Conservation (phyloP, 352 stramenopile species). For the Elongisporangium prolatum region DNA sequence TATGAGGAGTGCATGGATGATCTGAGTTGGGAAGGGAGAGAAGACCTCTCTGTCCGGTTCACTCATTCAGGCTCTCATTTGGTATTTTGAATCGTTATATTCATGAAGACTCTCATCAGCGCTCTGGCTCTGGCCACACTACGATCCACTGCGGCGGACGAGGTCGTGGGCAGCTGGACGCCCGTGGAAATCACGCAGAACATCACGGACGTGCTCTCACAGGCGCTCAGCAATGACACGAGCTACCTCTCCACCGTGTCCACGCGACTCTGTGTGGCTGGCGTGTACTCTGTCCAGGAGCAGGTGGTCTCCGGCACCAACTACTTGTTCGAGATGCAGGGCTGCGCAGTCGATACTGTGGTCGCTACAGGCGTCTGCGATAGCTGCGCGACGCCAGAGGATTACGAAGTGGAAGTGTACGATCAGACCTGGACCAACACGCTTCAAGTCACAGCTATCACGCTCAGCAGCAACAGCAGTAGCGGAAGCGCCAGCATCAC, state of each 20-base stretch:
- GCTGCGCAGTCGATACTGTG: slow-evolving; percentile 12
- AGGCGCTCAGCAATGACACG: slow-evolving; percentile 8
- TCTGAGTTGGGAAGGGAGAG: neutral
- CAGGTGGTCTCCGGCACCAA: slow-evolving; percentile 37
- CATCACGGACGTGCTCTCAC: slow-evolving; percentile 15
- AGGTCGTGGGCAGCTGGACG: slow-evolving; percentile 19
- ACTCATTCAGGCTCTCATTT: neutral
- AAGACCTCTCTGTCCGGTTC: neutral
- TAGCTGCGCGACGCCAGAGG: slow-evolving; percentile 11
- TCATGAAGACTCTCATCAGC: neutral
- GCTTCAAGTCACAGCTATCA: slow-evolving; percentile 20
- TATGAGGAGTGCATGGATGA: neutral
- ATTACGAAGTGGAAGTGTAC: slow-evolving; percentile 22
- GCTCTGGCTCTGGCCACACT: neutral
- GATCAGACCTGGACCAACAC: slow-evolving; percentile 27
- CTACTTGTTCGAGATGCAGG: slow-evolving; percentile 34
- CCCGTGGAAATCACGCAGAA: slow-evolving; percentile 14
- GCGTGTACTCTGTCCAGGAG: slow-evolving; percentile 20
- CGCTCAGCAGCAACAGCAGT: slow-evolving; percentile 5
- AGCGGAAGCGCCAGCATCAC: neutral
- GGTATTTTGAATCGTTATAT: neutral
- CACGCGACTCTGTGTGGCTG: slow-evolving; percentile 17
- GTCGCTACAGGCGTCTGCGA: neutral
- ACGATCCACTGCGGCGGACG: neutral
- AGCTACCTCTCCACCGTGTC: slow-evolving; percentile 4